These are phyloP conservation scores for Solanum hybrid DNA, from an alignment of 305 asterid species.

Conservation along the genomic window DNA sequence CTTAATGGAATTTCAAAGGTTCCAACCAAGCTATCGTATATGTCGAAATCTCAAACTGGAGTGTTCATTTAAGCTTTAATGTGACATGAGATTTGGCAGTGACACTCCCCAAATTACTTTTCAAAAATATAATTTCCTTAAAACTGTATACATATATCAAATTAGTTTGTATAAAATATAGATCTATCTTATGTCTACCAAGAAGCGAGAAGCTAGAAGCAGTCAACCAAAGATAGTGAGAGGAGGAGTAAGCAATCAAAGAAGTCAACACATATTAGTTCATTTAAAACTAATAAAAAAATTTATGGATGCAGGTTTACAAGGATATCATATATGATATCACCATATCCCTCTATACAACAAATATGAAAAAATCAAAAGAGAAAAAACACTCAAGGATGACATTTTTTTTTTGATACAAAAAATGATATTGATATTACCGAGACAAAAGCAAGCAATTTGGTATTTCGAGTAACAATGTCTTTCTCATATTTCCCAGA, in stretches of 20 bases:
- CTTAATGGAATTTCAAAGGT: background rate
- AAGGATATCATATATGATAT: background rate
- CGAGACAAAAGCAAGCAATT: background rate
- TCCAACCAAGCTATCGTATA: background rate
- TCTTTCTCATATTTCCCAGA: background rate
- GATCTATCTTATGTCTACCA: background rate
- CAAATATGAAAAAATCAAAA: background rate
- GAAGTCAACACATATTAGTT: background rate
- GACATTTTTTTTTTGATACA: background rate
- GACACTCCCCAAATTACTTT: background rate
- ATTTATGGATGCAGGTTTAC: background rate
- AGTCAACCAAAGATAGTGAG: background rate
- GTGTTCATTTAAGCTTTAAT: background rate
- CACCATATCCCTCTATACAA: background rate
- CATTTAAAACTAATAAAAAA: background rate
- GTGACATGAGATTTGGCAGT: background rate
- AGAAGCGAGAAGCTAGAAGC: background rate
- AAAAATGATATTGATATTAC: background rate
- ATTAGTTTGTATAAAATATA: too few species aligned
- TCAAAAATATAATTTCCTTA: too few species aligned
- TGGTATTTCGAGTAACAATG: background rate
- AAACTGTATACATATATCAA: background rate
- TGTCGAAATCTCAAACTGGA: background rate
- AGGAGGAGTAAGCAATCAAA: background rate
- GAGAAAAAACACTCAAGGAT: background rate